Percentiles rank a stretch among this genome's conserved stretches.
These are phyloP conservation scores for Saccharomyces hybrid DNA, from an alignment of 1,139 yeast genomes.

Conservation along the genomic window DNA sequence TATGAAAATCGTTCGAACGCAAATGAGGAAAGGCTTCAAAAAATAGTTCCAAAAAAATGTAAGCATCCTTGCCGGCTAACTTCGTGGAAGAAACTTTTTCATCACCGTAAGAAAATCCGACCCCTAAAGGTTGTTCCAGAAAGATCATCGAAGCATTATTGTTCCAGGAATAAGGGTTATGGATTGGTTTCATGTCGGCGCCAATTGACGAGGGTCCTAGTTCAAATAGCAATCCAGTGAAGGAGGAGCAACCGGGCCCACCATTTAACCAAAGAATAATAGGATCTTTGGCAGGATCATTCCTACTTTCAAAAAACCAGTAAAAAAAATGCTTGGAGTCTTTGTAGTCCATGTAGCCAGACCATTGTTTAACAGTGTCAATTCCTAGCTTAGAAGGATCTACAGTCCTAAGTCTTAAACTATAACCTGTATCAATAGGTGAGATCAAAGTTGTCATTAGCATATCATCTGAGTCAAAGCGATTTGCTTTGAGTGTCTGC, in stretches of 20 bases:
- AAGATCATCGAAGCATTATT: conserved; percentile 83
- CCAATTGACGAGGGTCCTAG: conserved; percentile 76
- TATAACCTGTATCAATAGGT: conserved; percentile 13
- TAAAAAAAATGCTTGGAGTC: conserved; percentile 79
- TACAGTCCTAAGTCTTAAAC: conserved; percentile 17
- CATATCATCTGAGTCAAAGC: background rate
- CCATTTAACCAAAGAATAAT: conserved; percentile 84
- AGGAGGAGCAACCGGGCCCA: conserved; percentile 86
- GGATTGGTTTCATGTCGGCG: conserved; percentile 57
- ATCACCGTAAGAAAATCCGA: conserved; percentile 79
- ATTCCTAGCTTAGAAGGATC: conserved; percentile 19
- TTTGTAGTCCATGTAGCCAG: conserved; percentile 81
- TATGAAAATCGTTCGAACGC: conserved; percentile 59
- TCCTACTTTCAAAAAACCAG: conserved; percentile 87
- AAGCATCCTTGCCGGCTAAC: conserved; percentile 89
- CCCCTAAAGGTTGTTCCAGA: conserved; percentile 92
- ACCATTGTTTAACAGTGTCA: conserved; percentile 57
- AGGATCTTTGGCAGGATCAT: conserved; percentile 82
- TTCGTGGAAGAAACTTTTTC: conserved; percentile 58
- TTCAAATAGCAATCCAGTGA: conserved; percentile 88
- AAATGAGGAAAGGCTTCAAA: conserved; percentile 88
- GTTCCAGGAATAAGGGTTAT: conserved; percentile 83
- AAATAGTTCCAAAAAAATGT: conserved; percentile 84
- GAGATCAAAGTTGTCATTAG: conserved; percentile 6
- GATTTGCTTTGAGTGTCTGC: background rate